phyloP scores from a whole-genome alignment of 257 asterid genomes.

The Osmanthus fragrans region DNA sequence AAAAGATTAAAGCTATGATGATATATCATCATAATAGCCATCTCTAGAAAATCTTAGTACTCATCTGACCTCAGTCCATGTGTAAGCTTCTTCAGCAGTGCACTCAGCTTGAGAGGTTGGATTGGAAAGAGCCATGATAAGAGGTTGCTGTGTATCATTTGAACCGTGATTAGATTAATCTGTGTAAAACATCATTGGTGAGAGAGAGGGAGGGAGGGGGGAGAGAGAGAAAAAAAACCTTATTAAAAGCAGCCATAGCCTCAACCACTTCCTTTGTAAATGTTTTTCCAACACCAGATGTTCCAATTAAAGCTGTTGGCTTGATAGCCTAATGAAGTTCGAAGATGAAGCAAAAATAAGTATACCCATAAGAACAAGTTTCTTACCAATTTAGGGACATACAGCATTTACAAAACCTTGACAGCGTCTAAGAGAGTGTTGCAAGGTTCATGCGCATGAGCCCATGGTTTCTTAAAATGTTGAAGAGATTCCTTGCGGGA shows the following conservation, averaged over 20 bases:
- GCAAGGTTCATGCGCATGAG: slow-evolving; percentile 80
- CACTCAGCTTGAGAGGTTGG: slow-evolving; percentile 99
- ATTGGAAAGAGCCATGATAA: slow-evolving; percentile 93
- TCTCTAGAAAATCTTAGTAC: neutral
- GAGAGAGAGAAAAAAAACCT: slow-evolving; percentile 41
- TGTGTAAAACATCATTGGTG: neutral
- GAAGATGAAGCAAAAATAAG: slow-evolving; percentile 10
- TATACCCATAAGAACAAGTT: neutral
- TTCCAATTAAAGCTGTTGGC: slow-evolving; percentile 86
- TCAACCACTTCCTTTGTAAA: slow-evolving; percentile 91
- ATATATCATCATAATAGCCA: neutral
- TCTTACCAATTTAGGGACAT: neutral
- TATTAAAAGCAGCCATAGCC: slow-evolving; percentile 70
- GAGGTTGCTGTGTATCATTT: slow-evolving; percentile 67
- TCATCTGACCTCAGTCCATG: slow-evolving; percentile 77
- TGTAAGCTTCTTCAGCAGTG: slow-evolving; percentile 95
- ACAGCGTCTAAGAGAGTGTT: slow-evolving; percentile 74
- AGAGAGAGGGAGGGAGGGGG: neutral
- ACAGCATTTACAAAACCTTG: slow-evolving; percentile 54
- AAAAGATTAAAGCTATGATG: neutral
- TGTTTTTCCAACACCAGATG: slow-evolving; percentile 84
- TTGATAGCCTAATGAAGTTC: slow-evolving; percentile 60
- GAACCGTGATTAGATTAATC: slow-evolving; percentile 24
- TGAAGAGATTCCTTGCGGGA: slow-evolving; percentile 87
- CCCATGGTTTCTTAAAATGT: slow-evolving; percentile 91